Evolutionary conservation across 148 eudicot genomes (phyloP), one percentile per base, ranked within the genome.

Genomic region (Talinum fruticosum): DNA sequence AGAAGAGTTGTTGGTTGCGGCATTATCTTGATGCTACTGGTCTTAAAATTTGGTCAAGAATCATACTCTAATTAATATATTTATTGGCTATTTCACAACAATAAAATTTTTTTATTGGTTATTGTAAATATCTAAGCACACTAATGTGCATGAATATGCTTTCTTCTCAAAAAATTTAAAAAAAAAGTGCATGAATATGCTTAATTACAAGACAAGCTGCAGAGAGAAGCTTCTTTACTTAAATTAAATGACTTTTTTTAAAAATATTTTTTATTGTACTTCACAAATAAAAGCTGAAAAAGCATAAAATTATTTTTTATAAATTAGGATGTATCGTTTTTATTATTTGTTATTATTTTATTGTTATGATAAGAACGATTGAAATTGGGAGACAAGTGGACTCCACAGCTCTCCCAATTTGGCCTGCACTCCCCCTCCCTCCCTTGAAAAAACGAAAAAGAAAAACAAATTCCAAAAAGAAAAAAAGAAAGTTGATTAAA

Each of bases 321-420:
- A n/a, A n/a, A 64, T 66, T 30, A 32, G 21, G 69, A 30, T 12
- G 13, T 65, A 29, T 30, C 19, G 12, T 4, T 15, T 4, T 15
- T 66, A 2, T 1, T 4, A 32, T 15, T 33, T 6, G n/a, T 5
- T 6, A 19, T 34, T 33, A 13, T 67, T 7, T 34, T 64, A 16
- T 33, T 67, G 0, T 18, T 67, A 7, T 62, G 71, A 67, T 67
- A 7, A 67, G 44, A 26, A 34, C 54, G 13, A 3, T 47, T 3
- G 26, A 32, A 68, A 33, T 71, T 79, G 81, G 72, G 72, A 45
- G 29, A 70, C 75, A 51, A 79, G 77, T 79, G 82, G 82, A 66
- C 21, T 24, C 38, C 82, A 79, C 77, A 66, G 47, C 54, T 51
- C 30, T 53, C 77, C 78, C 73, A 74, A 34, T 74, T 74, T 74